Evolutionary conservation across 495 filamentous ascomycete species (phyloP).

Genomic region (Copromyces sp.): DNA sequence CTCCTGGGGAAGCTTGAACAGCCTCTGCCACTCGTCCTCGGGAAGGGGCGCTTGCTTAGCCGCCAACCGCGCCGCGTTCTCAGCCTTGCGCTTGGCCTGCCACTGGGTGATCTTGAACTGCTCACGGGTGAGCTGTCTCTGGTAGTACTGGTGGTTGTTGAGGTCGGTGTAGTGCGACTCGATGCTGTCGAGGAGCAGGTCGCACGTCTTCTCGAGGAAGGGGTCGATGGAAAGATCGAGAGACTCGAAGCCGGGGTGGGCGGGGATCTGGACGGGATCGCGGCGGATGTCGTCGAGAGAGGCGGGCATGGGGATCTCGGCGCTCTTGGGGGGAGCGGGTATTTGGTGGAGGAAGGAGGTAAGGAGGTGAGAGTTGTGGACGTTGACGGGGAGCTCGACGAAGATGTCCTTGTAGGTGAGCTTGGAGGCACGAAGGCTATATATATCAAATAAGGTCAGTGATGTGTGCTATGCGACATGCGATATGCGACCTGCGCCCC

Average conservation of each 20-base stretch:
- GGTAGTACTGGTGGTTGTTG: constrained; percentile 99
- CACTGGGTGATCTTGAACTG: constrained; percentile 92
- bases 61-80: constrained; percentile 73
- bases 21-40: constrained; percentile 94
- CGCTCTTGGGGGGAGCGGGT: constrained; percentile 41
- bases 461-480: not conserved
- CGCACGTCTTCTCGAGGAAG: constrained; percentile 97
- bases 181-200: constrained; percentile 89
- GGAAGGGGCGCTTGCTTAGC: constrained; percentile 84
- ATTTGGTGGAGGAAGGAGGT: constrained; percentile 91
- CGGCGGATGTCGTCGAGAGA: constrained; percentile 63
- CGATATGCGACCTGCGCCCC: not conserved
- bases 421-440: constrained; percentile 80
- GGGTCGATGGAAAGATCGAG: constrained; percentile 92
- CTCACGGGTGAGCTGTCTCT: constrained; percentile 87
- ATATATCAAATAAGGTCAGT: constrained; percentile 20
- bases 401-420: constrained; percentile 91
- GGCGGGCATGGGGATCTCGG: constrained; percentile 58
- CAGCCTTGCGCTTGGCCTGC: constrained; percentile 90
- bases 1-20: constrained; percentile 95
- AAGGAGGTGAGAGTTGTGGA: constrained; percentile 96
- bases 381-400: constrained; percentile 77
- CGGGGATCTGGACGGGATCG: constrained; percentile 45
- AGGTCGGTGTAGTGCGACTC: constrained; percentile 96
- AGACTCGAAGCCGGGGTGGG: constrained; percentile 78